Evolutionary conservation across 129 eudicot genomes (phyloP).

Genomic region (Flaveria brownii): DNA sequence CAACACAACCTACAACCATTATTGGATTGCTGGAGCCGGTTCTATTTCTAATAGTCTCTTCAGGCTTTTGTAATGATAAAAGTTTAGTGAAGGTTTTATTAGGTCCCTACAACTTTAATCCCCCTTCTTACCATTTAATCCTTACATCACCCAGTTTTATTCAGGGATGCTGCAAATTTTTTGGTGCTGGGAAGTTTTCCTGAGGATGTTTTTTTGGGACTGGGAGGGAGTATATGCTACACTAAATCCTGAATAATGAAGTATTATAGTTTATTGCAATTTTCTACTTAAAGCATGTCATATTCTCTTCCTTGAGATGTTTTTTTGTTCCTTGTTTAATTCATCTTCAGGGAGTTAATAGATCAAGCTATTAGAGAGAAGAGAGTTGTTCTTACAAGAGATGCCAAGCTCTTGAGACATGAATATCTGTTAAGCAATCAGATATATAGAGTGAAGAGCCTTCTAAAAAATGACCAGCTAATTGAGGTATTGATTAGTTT

Average conservation of each 20-base stretch:
- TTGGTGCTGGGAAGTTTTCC: neutral
- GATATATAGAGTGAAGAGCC: slow-evolving; percentile 81
- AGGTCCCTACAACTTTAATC: neutral
- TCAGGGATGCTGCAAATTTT: neutral
- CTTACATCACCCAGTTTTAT: slow-evolving; percentile 7
- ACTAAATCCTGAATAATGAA: neutral
- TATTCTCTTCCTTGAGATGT: neutral
- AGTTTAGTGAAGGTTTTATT: neutral
- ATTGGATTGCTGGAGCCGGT: neutral
- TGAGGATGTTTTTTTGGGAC: neutral
- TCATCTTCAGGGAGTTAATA: slow-evolving; percentile 68
- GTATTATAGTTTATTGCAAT: neutral
- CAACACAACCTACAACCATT: slow-evolving; percentile 25
- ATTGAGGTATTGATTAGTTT: slow-evolving; percentile 58
- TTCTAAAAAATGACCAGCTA: slow-evolving; percentile 83
- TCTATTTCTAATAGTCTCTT: neutral
- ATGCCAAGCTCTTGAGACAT: slow-evolving; percentile 87
- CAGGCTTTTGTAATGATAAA: slow-evolving; percentile 2
- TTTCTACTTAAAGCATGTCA: neutral
- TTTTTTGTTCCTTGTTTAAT: neutral
- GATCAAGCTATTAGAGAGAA: slow-evolving; percentile 83
- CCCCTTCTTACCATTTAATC: neutral
- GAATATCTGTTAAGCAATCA: slow-evolving; percentile 78
- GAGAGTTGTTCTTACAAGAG: slow-evolving; percentile 86
- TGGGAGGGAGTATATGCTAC: neutral